phyloP scores from a whole-genome alignment of 257 asterid species.

The Petunia secreta region DNA sequence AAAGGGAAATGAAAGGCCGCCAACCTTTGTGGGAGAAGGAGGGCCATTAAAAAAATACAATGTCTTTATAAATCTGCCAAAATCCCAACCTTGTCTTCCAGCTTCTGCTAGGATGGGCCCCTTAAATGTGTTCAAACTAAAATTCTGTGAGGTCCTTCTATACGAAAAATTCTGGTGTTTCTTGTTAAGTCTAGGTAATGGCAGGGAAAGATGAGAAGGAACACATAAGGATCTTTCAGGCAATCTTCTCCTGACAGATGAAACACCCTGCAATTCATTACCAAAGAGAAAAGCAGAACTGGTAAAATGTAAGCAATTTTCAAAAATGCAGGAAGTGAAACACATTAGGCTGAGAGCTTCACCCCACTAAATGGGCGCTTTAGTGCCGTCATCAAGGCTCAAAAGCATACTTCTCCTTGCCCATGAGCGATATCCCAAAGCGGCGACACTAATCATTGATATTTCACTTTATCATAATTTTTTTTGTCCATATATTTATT shows the following conservation, averaged over 20 bases:
- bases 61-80: constrained; percentile 84
- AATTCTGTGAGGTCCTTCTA: constrained; percentile 39
- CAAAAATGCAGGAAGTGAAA: constrained; percentile 15
- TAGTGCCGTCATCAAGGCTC: too few relatives aligned
- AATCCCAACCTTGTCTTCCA: constrained; percentile 83
- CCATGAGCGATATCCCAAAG: too few relatives aligned
- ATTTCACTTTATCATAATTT: too few relatives aligned
- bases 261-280: constrained; percentile 51
- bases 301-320: neutral
- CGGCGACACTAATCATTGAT: too few relatives aligned
- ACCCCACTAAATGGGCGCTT: too few relatives aligned
- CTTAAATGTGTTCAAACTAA: constrained; percentile 44
- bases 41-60: constrained; percentile 90
- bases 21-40: constrained; percentile 95
- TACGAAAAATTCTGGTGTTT: constrained; percentile 36
- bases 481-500: too few relatives aligned
- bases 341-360: neutral
- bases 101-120: constrained; percentile 58
- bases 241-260: constrained; percentile 40
- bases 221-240: constrained; percentile 37
- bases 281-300: neutral
- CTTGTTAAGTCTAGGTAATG: constrained; percentile 45
- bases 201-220: constrained; percentile 45
- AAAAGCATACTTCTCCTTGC: too few relatives aligned
- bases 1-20: constrained; percentile 24